Conservation (phyloP, 208 protist species). For the Trypanosoma platydactyli region DNA sequence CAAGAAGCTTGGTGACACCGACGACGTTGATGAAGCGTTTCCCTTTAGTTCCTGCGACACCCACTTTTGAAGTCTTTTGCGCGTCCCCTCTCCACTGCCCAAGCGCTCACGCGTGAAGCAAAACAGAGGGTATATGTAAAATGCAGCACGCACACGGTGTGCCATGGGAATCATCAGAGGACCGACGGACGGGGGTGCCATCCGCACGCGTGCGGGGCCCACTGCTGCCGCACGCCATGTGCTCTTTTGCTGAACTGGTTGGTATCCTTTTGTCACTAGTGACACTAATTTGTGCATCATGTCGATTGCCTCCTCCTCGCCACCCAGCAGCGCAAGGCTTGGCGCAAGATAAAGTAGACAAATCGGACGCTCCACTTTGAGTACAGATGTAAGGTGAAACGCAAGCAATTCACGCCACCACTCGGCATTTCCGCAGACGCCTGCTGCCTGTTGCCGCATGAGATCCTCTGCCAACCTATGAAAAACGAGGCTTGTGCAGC, state of each 20-base stretch:
- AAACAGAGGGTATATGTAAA: slow-evolving; percentile 66
- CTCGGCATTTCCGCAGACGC: slow-evolving; percentile 64
- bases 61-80: slow-evolving; percentile 71
- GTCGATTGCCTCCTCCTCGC: slow-evolving; percentile 62
- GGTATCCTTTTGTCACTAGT: slow-evolving; percentile 62
- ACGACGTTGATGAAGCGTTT: not conserved
- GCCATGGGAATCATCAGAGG: slow-evolving; percentile 49
- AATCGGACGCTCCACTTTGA: slow-evolving; percentile 49
- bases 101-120: slow-evolving; percentile 45
- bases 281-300: slow-evolving; percentile 75
- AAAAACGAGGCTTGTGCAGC: slow-evolving; percentile 63
- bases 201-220: slow-evolving; percentile 60
- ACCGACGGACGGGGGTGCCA: slow-evolving; percentile 49
- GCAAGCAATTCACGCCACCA: slow-evolving; percentile 73
- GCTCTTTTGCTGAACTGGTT: slow-evolving; percentile 44
- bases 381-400: slow-evolving; percentile 54
- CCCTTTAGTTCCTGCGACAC: slow-evolving; percentile 49
- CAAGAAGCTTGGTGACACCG: slow-evolving; percentile 23
- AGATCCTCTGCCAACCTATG: slow-evolving; percentile 58
- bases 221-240: slow-evolving; percentile 6
- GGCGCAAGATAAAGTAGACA: slow-evolving; percentile 68
- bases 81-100: slow-evolving; percentile 51
- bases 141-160: slow-evolving; percentile 58
- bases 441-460: slow-evolving; percentile 51
- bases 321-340: slow-evolving; percentile 55